Evolutionary conservation across 164 flowering plant genomes (phyloP), one percentile per base, ranked within the genome.

Genomic region (Buxus sempervirens): DNA sequence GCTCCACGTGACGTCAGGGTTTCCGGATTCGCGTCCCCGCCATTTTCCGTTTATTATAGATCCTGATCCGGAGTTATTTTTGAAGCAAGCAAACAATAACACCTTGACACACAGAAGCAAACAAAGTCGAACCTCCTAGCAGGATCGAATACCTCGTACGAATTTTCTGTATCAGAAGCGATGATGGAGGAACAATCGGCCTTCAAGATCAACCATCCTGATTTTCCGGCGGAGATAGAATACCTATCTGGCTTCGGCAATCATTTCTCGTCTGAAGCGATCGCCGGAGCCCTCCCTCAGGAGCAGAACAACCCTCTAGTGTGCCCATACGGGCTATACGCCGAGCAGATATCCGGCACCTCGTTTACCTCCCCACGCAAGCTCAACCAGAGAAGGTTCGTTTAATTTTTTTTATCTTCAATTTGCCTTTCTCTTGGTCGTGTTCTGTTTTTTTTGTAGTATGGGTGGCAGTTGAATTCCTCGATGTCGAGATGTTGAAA

Each of bases 341-440:
- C 97, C 24, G 98, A 94, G 82, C 98, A 94, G 78, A 83, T 91
- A 75, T 90, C 96, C 36, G 98, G 98, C 66, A 85, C 98, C 53
- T 79, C 96, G 65, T 94, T 94, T 82, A 91, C 98, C 27, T 72
- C 88, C 38, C 98, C 98, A 67, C 90, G 96, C 63, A 83, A 82
- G 70, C 79, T 75, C 73, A 94, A 94, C 61, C 96, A 75, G 49
- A 80, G 92, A 72, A 90, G 93, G 96, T 90, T 18, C 32, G 53
- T 64, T 42, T 58, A 20, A 21, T 10, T 28, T 13, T 41, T 25
- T 2, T 45, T 28, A 24, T 27, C 6, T 51, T 14, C 49, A 8
- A 71, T 56, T 12, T 48, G 13, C 1, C 18, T 3, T 26, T 55
- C 20, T 0, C 18, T 56, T 60, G 14, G 1, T 32, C 38, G 7